Percentiles rank a stretch among this genome's conserved stretches.
These are phyloP conservation scores for Penicillium taxi DNA, from an alignment of 495 filamentous ascomycete species.

Conservation along the genomic window DNA sequence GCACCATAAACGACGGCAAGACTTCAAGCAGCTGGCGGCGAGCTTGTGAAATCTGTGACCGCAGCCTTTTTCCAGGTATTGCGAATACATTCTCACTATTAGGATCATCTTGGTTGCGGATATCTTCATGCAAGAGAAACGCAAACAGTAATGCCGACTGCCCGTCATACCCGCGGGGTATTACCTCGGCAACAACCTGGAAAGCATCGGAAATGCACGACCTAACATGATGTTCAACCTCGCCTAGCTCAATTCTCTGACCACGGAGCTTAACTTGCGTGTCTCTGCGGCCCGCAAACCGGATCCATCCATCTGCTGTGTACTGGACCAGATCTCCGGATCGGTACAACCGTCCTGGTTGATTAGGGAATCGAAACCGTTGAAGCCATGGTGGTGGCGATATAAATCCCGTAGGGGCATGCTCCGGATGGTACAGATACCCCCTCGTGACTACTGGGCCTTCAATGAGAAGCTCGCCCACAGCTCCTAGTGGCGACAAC, in stretches of 20 bases:
- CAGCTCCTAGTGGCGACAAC: slow-evolving; percentile 33
- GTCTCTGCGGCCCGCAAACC: slow-evolving; percentile 6
- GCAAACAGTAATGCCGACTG: no score
- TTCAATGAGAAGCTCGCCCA: slow-evolving; percentile 41
- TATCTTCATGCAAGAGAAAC: background rate
- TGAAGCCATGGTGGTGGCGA: background rate
- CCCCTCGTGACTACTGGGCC: slow-evolving; percentile 34
- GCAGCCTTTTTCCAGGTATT: background rate
- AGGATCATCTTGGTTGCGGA: background rate
- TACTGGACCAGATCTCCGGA: slow-evolving; percentile 8
- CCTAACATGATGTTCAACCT: slow-evolving; percentile 1
- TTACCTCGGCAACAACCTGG: slow-evolving; percentile 1
- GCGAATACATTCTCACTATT: background rate
- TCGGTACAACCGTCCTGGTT: slow-evolving; percentile 6
- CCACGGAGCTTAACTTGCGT: slow-evolving; percentile 7
- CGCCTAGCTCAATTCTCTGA: slow-evolving; percentile 5
- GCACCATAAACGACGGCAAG: background rate
- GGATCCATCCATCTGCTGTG: slow-evolving; percentile 1
- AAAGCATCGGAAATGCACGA: background rate
- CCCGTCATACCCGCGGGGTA: background rate
- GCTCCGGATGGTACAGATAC: slow-evolving; percentile 33
- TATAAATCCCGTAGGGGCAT: slow-evolving; percentile 32
- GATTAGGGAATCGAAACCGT: background rate
- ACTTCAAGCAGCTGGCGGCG: background rate
- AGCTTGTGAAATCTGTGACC: background rate